phyloP scores from a whole-genome alignment of 345 rosid genomes.

The Lagerstroemia speciosa region DNA sequence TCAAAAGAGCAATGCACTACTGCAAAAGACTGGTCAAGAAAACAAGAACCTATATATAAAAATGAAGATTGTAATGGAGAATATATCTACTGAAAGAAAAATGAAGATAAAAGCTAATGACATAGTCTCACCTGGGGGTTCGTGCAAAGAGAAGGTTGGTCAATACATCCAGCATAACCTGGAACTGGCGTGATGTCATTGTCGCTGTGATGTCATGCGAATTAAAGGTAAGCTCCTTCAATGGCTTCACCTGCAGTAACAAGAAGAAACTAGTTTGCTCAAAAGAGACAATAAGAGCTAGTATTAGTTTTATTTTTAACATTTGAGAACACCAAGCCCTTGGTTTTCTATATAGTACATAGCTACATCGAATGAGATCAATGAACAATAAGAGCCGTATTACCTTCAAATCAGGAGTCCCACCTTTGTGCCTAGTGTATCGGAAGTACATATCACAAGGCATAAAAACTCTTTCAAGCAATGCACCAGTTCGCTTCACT shows the following conservation, averaged over 20 bases:
- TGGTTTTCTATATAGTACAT: neutral
- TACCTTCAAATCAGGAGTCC: conserved; percentile 94
- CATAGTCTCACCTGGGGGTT: conserved; percentile 76
- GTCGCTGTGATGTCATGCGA: conserved; percentile 77
- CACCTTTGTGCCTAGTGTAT: conserved; percentile 96
- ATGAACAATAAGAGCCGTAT: conserved; percentile 12
- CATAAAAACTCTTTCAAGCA: conserved; percentile 97
- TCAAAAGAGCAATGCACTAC: neutral
- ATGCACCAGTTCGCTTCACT: conserved; percentile 95
- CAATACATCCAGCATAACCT: conserved; percentile 95
- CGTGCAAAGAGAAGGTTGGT: conserved; percentile 96
- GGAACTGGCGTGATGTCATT: conserved; percentile 98
- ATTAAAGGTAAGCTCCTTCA: conserved; percentile 88
- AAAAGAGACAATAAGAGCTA: neutral
- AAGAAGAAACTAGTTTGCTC: conserved; percentile 10
- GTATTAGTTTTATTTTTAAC: neutral
- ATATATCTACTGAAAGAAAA: neutral
- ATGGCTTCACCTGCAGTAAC: conserved; percentile 76
- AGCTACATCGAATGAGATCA: neutral
- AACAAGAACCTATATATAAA: neutral
- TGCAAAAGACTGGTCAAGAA: neutral
- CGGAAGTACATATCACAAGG: conserved; percentile 97
- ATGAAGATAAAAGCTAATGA: conserved; percentile 1
- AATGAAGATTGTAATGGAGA: neutral
- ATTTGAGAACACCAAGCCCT: neutral